These are phyloP conservation scores for Cytospora piceicola DNA, from an alignment of 2,329 filamentous ascomycete species.

Conservation along the genomic window DNA sequence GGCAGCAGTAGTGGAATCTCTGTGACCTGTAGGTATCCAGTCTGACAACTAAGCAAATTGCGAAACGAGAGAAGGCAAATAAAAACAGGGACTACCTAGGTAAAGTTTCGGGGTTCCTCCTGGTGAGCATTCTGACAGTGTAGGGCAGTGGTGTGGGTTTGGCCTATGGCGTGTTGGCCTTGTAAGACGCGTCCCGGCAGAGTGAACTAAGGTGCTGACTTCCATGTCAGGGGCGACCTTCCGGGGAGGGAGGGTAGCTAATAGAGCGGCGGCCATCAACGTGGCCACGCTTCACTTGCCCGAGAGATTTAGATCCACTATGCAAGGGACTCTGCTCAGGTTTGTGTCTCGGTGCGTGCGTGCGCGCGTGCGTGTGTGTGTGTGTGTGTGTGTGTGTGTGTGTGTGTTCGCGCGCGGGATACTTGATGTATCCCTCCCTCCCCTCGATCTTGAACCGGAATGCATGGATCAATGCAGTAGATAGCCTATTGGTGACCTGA, in stretches of 20 bases:
- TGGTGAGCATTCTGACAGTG: not conserved
- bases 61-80: not conserved
- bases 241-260: constrained; percentile 21
- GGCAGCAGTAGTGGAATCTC: not conserved
- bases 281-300: constrained; percentile 23
- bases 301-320: constrained; percentile 18
- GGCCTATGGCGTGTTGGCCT: not conserved
- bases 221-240: constrained; percentile 10
- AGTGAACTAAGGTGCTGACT: constrained; percentile 19
- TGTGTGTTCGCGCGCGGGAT: not conserved
- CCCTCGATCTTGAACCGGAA: not conserved
- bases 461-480: not conserved
- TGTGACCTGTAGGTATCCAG: not conserved
- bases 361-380: not conserved
- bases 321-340: constrained; percentile 17
- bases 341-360: not conserved
- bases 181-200: too few relatives aligned
- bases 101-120: not conserved
- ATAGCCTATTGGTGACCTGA: not conserved
- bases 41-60: too few relatives aligned
- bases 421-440: not conserved
- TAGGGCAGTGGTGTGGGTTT: not conserved
- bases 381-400: not conserved
- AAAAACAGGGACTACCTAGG: not conserved
- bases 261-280: constrained; percentile 12